Base-by-base conservation (phyloP, 108 stramenopile genomes). In the Nitzschia inconspicua region DNA sequence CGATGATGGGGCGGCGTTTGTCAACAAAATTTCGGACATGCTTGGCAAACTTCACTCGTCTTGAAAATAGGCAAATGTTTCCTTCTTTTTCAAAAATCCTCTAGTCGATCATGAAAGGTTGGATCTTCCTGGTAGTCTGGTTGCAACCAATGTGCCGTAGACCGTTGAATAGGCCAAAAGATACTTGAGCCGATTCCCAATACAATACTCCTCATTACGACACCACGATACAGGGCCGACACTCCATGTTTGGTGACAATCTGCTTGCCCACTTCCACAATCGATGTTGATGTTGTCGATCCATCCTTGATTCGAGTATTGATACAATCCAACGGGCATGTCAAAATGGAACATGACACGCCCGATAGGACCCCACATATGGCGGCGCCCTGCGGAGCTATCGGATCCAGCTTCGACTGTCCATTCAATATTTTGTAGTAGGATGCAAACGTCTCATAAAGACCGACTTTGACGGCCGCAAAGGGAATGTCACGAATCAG, bases 1-100 rank as follows among this genome's bases (percentile, higher is more conserved):
- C 0, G 60, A 66, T 5, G 92, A 88, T 59, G 70, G 47, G 22
- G 47, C 64, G 3, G 22, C 16, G 9, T 93, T 93, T 75, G 83
- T 88, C 9, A 52, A 78, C 32, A 70, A 72, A 18, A 55, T 93
- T n/a, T 73, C 67, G 29, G 57, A 76, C n/a, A n/a, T n/a, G n/a
- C n/a, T n/a, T n/a, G n/a, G n/a, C n/a, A n/a, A n/a, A n/a, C n/a
- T n/a, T n/a, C n/a, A n/a, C n/a, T n/a, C n/a, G n/a, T n/a, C n/a
- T n/a, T n/a, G n/a, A n/a, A n/a, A n/a, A n/a, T n/a, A n/a, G n/a
- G n/a, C n/a, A n/a, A n/a, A n/a, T n/a, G n/a, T n/a, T n/a, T n/a
- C n/a, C n/a, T n/a, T n/a, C n/a, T n/a, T n/a, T n/a, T n/a, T n/a
- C n/a, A n/a, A n/a, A n/a, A n/a, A n/a, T n/a, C n/a, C n/a, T n/a